These are phyloP conservation scores for Lathyrus tuberosus DNA, from an alignment of 306 rosid species.

Conservation along the genomic window DNA sequence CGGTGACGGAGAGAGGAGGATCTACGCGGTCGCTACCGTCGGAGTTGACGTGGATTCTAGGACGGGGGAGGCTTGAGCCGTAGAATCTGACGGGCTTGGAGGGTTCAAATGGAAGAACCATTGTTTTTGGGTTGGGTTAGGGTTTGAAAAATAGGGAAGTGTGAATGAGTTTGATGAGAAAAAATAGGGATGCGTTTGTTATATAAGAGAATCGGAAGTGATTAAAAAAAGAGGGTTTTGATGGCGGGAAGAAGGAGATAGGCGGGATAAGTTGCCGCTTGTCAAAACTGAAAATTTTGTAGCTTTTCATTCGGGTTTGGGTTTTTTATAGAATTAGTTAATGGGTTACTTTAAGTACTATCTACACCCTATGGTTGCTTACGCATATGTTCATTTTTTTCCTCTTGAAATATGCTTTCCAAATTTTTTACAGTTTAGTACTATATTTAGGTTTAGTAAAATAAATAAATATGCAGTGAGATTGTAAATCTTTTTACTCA, in stretches of 20 bases:
- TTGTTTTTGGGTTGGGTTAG: background rate
- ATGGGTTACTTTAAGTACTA: background rate
- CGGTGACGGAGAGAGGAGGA: constrained; percentile 62
- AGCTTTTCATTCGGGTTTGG: constrained; percentile 11
- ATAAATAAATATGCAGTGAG: too few relatives aligned
- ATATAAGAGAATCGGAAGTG: constrained; percentile 18
- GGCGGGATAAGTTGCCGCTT: constrained; percentile 57
- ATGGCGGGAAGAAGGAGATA: constrained; percentile 40
- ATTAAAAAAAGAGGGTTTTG: background rate
- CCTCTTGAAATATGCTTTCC: too few relatives aligned
- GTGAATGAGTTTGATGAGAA: background rate
- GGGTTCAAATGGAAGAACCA: constrained; percentile 76
- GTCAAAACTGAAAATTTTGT: constrained; percentile 9
- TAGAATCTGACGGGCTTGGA: constrained; percentile 57
- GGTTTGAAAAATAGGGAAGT: too few relatives aligned
- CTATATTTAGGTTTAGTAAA: too few relatives aligned
- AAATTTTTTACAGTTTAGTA: too few relatives aligned
- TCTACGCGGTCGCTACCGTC: constrained; percentile 61
- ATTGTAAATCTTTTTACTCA: too few relatives aligned
- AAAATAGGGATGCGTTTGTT: background rate
- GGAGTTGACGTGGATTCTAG: constrained; percentile 68
- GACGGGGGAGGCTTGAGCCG: constrained; percentile 90
- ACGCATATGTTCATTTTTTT: background rate
- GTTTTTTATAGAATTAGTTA: background rate
- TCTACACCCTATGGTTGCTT: too few relatives aligned